Percentiles rank a stretch among this genome's conserved stretches.
phyloP scores from a whole-genome alignment of 1,284 basidiomycete genomes.

The Ganoderma sp. region DNA sequence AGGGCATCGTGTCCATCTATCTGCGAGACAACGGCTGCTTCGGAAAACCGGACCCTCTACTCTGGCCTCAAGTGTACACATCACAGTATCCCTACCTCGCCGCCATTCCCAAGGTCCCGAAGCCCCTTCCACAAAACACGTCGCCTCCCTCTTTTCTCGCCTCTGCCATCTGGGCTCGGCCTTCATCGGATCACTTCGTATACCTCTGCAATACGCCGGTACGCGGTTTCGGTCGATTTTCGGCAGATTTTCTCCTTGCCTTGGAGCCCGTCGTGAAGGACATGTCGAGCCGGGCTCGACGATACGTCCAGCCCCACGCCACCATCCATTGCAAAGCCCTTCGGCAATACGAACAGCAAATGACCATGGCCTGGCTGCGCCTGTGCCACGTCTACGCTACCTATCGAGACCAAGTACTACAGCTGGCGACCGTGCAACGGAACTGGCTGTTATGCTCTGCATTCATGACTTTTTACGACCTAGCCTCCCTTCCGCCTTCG shows the following conservation, averaged over 20 bases:
- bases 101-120: neutral
- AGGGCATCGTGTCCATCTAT: neutral
- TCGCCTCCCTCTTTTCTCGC: neutral
- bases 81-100: neutral
- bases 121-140: too few species aligned
- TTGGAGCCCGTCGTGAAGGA: neutral
- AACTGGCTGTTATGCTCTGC: neutral
- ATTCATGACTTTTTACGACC: neutral
- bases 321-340: neutral
- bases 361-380: neutral
- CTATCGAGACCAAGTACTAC: neutral
- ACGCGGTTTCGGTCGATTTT: neutral
- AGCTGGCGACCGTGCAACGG: neutral
- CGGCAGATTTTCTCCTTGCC: neutral
- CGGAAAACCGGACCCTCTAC: neutral
- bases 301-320: neutral
- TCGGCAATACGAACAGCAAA: neutral
- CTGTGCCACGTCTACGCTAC: neutral
- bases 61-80: neutral
- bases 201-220: neutral
- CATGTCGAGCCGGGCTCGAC: neutral
- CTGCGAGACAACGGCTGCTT: neutral
- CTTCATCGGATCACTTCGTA: neutral
- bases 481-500: too few species aligned
- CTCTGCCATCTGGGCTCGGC: neutral